These are phyloP conservation scores for Lactarius pseudohatsudake DNA, from an alignment of 768 basidiomycete species.

Conservation along the genomic window DNA sequence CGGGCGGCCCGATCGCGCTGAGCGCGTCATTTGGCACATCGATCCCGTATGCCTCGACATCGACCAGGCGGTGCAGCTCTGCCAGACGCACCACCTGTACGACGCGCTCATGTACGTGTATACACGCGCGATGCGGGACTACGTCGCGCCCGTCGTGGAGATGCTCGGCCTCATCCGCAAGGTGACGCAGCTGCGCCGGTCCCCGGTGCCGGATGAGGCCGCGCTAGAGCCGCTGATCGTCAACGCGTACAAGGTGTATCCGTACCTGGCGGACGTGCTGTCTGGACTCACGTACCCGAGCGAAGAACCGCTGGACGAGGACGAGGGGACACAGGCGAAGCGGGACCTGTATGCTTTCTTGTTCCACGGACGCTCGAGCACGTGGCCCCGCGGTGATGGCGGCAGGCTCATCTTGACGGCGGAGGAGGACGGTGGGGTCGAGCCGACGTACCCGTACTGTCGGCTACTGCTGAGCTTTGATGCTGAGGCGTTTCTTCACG, in stretches of 20 bases:
- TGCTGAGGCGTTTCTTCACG: constrained; percentile 90
- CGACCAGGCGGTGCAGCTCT: constrained; percentile 87
- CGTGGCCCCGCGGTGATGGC: constrained; percentile 74
- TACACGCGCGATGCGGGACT: constrained; percentile 84
- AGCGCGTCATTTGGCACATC: constrained; percentile 94
- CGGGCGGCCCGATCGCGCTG: constrained; percentile 69
- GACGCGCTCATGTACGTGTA: constrained; percentile 96
- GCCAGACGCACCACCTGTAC: constrained; percentile 79
- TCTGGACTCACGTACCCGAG: constrained; percentile 88
- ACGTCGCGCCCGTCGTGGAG: constrained; percentile 85
- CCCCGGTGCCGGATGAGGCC: constrained; percentile 35
- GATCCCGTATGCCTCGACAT: constrained; percentile 89
- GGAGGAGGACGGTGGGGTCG: constrained; percentile 68
- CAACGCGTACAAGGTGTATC: constrained; percentile 89
- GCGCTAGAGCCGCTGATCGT: constrained; percentile 58
- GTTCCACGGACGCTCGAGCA: constrained; percentile 75
- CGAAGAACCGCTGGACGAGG: constrained; percentile 62
- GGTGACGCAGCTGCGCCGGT: constrained; percentile 54
- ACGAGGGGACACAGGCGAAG: constrained; percentile 69
- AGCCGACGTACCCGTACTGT: constrained; percentile 89
- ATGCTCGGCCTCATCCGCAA: constrained; percentile 73
- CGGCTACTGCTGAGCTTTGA: constrained; percentile 84
- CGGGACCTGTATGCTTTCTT: constrained; percentile 76
- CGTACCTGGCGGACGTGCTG: constrained; percentile 78
- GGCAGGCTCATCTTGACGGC: constrained; percentile 75